Evolutionary conservation across 345 rosid genomes (phyloP).

Genomic region (Bretschneidera sinensis): DNA sequence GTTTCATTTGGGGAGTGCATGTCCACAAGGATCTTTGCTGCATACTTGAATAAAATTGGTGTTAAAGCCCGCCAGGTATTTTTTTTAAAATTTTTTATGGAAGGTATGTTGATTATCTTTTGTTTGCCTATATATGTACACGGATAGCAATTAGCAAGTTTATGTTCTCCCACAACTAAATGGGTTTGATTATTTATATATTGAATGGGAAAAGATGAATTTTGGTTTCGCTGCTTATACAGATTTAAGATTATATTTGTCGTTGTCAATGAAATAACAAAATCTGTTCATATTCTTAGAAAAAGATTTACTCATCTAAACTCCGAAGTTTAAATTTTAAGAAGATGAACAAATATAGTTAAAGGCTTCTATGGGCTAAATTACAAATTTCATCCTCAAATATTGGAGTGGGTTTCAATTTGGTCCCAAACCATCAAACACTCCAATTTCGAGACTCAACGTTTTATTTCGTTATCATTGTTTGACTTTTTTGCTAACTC

Average conservation of each 20-base stretch:
- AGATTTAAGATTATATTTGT: not conserved
- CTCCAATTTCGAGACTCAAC: too few species aligned
- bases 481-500: too few species aligned
- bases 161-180: not conserved
- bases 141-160: too few species aligned
- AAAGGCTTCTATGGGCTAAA: too few species aligned
- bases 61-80: slow-evolving; percentile 89
- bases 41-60: slow-evolving; percentile 74
- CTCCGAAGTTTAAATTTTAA: not conserved
- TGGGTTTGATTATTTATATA: not conserved
- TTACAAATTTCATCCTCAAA: too few species aligned
- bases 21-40: slow-evolving; percentile 95
- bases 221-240: not conserved
- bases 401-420: too few species aligned
- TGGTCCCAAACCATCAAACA: too few species aligned
- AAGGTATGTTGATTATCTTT: too few species aligned
- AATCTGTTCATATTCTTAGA: not conserved
- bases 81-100: too few species aligned
- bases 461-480: too few species aligned
- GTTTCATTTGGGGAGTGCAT: slow-evolving; percentile 99
- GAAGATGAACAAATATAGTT: too few species aligned
- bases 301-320: not conserved
- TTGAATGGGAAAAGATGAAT: not conserved
- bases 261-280: not conserved
- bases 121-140: not conserved